Base-by-base conservation (phyloP, 2,329 filamentous ascomycete species). In the Cladophialophora yegresii region DNA sequence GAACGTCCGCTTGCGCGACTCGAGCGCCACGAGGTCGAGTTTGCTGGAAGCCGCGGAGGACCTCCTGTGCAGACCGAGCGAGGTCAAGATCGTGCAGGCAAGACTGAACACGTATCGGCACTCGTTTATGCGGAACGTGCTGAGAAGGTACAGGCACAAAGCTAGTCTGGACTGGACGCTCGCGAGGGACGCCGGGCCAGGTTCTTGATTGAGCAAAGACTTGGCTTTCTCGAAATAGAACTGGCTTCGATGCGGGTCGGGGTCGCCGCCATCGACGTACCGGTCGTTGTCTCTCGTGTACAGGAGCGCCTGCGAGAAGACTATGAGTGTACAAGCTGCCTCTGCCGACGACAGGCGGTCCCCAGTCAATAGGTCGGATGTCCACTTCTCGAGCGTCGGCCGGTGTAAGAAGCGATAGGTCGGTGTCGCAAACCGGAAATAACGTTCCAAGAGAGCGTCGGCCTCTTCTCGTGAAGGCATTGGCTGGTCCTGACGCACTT, bases 1-100 rank as follows among this genome's bases (percentile, higher is more conserved):
- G 58, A 89, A 88, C 0, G 85, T 80, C 7, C 86, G 77, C 62
- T 83, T 83, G 0, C 83, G 79, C 49, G 84, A 83, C 64, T 88
- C 84, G 45, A 74, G 67, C n/a, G 78, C 74, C 16, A 79, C 64
- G 55, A 75, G 74, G 8, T 72, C 73, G 26, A 74, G 36, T 43
- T 43, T 74, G 10, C 70, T 72, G 9, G 70, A 51, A 50, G 73
- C 75, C 4, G 68, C 69, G 0, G 73, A 67, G 45, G 68, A 69
- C 65, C 72, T 76, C 20, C 77, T 70, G 66, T 79, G 77, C 28
- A 79, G 60, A 2, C 77, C 77, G n/a, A 79, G 66, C 4, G 77
- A 77, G 3, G 76, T 85, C 1, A 85, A 73, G 4, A 71, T 58
- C 2, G 69, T 66, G 36, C 64, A 62, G 0, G 80, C 78, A 10